phyloP scores from a whole-genome alignment of 805 yeast species.

The Cyberlindnera samutprakarnensis region DNA sequence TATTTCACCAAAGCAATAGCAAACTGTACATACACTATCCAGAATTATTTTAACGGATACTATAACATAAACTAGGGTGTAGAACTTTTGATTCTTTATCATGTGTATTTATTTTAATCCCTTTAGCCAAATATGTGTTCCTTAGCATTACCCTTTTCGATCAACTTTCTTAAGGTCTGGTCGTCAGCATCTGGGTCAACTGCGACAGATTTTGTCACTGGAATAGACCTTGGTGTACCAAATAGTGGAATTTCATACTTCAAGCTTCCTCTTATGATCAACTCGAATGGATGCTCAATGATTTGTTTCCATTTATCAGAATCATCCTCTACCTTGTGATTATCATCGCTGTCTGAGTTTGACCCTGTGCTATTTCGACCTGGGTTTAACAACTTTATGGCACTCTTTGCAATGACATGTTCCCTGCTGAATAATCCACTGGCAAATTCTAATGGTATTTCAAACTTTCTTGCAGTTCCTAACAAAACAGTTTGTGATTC shows the following conservation, averaged over 20 bases:
- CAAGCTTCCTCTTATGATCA: conserved; percentile 76
- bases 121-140: background rate
- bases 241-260: conserved; percentile 69
- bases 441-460: conserved; percentile 63
- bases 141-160: conserved; percentile 3
- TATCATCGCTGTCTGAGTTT: conserved; percentile 19
- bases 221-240: conserved; percentile 43
- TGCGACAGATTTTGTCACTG: conserved; percentile 49
- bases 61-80: too few species aligned
- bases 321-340: conserved; percentile 25
- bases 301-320: conserved; percentile 64
- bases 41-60: too few species aligned
- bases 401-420: conserved; percentile 52
- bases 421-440: conserved; percentile 73
- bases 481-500: conserved; percentile 55
- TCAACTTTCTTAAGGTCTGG: background rate
- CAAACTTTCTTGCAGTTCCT: conserved; percentile 61
- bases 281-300: conserved; percentile 74
- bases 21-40: too few species aligned
- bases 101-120: background rate
- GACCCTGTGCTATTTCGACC: conserved; percentile 37
- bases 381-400: conserved; percentile 66
- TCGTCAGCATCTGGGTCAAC: conserved; percentile 41
- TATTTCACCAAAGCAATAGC: too few species aligned
- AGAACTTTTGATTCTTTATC: too few species aligned